Conservation (phyloP, 768 basidiomycete species). For the Pholiota molesta region DNA sequence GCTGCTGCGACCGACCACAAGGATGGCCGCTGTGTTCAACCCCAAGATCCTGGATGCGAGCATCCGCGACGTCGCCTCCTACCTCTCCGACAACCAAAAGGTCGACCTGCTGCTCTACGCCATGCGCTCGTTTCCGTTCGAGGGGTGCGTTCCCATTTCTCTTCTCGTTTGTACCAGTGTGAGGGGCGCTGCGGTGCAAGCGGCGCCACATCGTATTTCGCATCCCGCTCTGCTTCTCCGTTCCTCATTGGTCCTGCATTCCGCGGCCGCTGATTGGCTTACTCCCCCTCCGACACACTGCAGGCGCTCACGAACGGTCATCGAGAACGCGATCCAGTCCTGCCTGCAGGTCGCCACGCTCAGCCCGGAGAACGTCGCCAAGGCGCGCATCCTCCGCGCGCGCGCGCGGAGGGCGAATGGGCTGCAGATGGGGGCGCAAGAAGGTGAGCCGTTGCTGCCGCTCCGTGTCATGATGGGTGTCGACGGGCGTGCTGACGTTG, state of each 20-base stretch:
- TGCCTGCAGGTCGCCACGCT: slow-evolving; percentile 61
- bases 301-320: slow-evolving; percentile 60
- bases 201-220: no score
- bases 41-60: slow-evolving; percentile 78
- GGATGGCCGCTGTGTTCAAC: slow-evolving; percentile 69
- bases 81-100: slow-evolving; percentile 66
- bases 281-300: background rate
- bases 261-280: background rate
- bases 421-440: slow-evolving; percentile 61
- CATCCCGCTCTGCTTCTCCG: background rate
- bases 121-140: slow-evolving; percentile 77
- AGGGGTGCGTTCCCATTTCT: slow-evolving; percentile 53
- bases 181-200: no score
- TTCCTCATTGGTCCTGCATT: background rate
- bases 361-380: slow-evolving; percentile 52
- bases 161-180: no score
- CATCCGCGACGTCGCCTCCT: slow-evolving; percentile 65
- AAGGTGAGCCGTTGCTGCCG: slow-evolving; percentile 55
- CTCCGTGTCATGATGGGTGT: no score
- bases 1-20: background rate
- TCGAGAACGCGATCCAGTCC: slow-evolving; percentile 78
- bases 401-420: slow-evolving; percentile 65
- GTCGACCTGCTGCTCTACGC: slow-evolving; percentile 75
- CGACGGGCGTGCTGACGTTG: no score
- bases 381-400: slow-evolving; percentile 69